Percentiles rank a stretch among this genome's conserved stretches.
phyloP scores from a whole-genome alignment of 495 filamentous ascomycete species.

The Podospora anserina region DNA sequence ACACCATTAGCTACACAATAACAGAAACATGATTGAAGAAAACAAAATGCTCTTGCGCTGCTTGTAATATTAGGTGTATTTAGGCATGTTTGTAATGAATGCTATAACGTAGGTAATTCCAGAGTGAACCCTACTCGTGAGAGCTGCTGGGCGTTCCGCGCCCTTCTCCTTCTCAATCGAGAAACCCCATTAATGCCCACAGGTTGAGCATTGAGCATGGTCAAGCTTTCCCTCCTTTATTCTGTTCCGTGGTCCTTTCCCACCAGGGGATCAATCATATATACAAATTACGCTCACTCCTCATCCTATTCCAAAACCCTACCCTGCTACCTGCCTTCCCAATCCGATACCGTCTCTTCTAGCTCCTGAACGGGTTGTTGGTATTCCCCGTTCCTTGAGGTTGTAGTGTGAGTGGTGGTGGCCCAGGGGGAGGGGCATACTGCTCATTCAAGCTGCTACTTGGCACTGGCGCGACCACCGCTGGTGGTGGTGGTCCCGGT shows the following conservation, averaged over 20 bases:
- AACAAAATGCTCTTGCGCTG: not conserved
- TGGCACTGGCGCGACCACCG: constrained; percentile 17
- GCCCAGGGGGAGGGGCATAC: constrained; percentile 25
- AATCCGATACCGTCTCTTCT: not conserved
- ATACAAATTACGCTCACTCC: not conserved
- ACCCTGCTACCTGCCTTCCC: not conserved
- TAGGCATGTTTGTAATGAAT: not conserved
- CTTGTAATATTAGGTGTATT: not conserved
- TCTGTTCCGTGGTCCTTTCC: not conserved
- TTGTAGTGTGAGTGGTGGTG: constrained; percentile 31
- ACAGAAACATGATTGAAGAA: not conserved
- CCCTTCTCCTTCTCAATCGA: not conserved
- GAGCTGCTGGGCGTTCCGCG: no score
- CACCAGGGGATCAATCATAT: not conserved
- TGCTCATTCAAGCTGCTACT: constrained; percentile 16
- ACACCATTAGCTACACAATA: not conserved
- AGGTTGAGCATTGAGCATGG: not conserved
- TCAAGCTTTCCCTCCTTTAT: constrained; percentile 2
- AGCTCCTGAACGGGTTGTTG: constrained; percentile 26
- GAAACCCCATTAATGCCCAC: not conserved
- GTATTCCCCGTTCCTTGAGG: constrained; percentile 25
- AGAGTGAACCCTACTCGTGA: not conserved
- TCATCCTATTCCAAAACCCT: not conserved
- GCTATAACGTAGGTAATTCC: not conserved
- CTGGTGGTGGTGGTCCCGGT: constrained; percentile 41